Conservation (phyloP, 2,329 filamentous ascomycete genomes). For the Coniochaeta sp. region DNA sequence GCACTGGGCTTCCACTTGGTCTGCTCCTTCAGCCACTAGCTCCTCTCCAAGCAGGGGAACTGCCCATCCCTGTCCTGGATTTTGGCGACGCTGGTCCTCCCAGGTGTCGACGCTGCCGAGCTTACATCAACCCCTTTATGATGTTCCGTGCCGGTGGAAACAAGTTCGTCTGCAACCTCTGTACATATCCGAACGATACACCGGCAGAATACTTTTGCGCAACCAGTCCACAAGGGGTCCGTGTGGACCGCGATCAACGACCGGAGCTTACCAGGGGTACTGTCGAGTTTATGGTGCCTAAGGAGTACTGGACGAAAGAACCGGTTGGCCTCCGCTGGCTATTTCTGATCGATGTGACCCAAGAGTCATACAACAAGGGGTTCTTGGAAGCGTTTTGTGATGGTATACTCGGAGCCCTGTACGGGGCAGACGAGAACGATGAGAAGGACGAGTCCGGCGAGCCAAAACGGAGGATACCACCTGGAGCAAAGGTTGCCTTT, state of each 20-base stretch:
- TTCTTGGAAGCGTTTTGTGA: constrained; percentile 87
- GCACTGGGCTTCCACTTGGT: constrained; percentile 79
- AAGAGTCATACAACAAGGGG: constrained; percentile 84
- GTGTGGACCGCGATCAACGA: constrained; percentile 80
- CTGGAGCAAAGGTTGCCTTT: constrained; percentile 83
- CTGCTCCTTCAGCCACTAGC: constrained; percentile 86
- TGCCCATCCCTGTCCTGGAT: constrained; percentile 83
- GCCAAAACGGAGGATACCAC: constrained; percentile 56
- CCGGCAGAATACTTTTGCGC: constrained; percentile 88
- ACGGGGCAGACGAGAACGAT: constrained; percentile 56
- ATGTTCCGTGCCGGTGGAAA: constrained; percentile 89
- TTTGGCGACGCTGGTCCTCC: constrained; percentile 90
- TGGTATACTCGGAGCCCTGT: constrained; percentile 78
- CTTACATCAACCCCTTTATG: constrained; percentile 99
- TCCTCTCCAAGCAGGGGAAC: constrained; percentile 73
- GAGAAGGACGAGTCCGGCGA: constrained; percentile 45
- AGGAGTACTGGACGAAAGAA: constrained; percentile 97
- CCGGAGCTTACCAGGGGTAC: constrained; percentile 88
- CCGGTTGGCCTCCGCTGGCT: constrained; percentile 82
- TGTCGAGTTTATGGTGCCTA: constrained; percentile 93
- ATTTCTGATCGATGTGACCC: constrained; percentile 89
- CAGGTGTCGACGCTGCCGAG: constrained; percentile 83
- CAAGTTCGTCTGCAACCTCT: constrained; percentile 97
- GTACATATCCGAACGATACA: constrained; percentile 94
- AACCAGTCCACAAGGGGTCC: constrained; percentile 76